These are phyloP conservation scores for Fistulifera solaris DNA, from an alignment of 108 stramenopile genomes.

Conservation along the genomic window DNA sequence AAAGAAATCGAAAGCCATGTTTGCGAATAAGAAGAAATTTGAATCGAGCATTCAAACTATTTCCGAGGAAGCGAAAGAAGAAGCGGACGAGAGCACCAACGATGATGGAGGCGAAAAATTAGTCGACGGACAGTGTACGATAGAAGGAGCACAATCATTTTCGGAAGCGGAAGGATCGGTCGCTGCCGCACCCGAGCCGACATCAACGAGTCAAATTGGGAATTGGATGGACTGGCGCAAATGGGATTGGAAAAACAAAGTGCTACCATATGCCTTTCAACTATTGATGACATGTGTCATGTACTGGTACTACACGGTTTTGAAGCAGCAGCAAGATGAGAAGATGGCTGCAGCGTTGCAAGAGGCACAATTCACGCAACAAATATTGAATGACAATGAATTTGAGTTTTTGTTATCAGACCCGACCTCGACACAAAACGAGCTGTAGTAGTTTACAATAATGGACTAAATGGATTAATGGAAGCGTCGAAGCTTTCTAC, in stretches of 20 bases:
- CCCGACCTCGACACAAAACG: not conserved
- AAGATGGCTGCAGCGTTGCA: no score
- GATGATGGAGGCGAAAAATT: not conserved
- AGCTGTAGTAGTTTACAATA: not conserved
- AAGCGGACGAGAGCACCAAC: not conserved
- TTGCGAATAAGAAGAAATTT: not conserved
- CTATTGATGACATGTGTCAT: conserved; percentile 6
- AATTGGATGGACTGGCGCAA: not conserved
- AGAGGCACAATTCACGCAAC: no score
- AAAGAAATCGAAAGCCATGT: conserved; percentile 7
- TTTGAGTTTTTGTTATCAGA: no score
- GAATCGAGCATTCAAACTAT: no score
- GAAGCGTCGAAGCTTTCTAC: not conserved
- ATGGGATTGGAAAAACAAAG: not conserved
- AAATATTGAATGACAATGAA: no score
- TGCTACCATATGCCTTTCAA: conserved; percentile 8
- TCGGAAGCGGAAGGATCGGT: not conserved
- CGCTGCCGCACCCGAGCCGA: not conserved
- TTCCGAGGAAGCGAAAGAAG: not conserved
- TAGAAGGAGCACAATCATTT: no score
- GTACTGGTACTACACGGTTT: conserved; percentile 1
- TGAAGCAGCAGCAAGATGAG: no score
- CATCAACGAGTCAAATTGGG: not conserved
- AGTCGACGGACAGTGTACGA: not conserved
- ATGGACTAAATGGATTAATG: not conserved